Conservation (phyloP, 495 filamentous ascomycete genomes). For the Talaromyces adpressus region DNA sequence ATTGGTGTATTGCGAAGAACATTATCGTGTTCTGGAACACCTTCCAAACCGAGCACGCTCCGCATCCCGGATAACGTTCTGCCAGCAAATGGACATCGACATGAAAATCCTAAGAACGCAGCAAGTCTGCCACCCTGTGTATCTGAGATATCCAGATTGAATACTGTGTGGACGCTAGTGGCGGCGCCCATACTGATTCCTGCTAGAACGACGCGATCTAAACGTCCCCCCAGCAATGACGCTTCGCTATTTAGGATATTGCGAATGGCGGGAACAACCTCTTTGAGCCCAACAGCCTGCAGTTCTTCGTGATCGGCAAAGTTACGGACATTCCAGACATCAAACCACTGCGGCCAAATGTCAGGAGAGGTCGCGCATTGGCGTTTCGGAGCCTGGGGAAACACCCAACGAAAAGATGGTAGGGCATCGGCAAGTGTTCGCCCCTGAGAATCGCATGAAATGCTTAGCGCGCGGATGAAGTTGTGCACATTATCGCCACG, state of each 20-base stretch:
- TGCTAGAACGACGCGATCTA: too few species aligned
- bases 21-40: too few species aligned
- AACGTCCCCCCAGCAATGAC: too few species aligned
- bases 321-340: slow-evolving; percentile 4
- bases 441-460: background rate
- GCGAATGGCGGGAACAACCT: slow-evolving; percentile 2
- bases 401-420: slow-evolving; percentile 3
- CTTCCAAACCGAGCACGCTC: too few species aligned
- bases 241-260: background rate
- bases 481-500: background rate
- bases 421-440: background rate
- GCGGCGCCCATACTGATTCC: too few species aligned
- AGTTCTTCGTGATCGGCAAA: slow-evolving; percentile 6
- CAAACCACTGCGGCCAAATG: slow-evolving; percentile 5
- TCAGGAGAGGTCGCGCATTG: background rate
- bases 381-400: background rate
- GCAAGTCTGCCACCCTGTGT: too few species aligned
- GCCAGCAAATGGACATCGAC: too few species aligned
- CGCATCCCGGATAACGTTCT: too few species aligned
- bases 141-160: too few species aligned
- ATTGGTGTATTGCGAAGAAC: background rate
- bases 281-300: slow-evolving; percentile 2
- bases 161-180: too few species aligned
- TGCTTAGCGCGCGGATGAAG: background rate
- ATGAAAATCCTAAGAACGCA: too few species aligned